Base-by-base conservation (phyloP, 2,329 filamentous ascomycete genomes). In the Fusarium bulbicola region DNA sequence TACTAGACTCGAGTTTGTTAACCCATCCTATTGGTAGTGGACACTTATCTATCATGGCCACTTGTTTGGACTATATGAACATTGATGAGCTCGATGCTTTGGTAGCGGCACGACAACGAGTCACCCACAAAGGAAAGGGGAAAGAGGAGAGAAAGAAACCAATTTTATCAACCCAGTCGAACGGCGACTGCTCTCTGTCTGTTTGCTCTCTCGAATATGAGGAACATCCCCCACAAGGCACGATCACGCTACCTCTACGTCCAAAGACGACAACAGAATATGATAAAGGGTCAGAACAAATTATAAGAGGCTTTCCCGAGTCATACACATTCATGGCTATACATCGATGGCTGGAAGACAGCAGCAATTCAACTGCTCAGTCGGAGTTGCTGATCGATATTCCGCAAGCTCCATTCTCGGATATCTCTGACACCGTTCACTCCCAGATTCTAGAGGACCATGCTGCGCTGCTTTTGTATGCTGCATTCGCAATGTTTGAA, bases 1-100 rank as follows among this genome's bases (percentile, higher is more conserved):
- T 14, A 7, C 21, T 40, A 0, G 39, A 40, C 39, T 0, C 21
- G 6, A 40, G 39, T 1, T 40, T n/a, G 0, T 40, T 0, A 0
- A n/a, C 13, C 13, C 5, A 40, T 40, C 1, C 39, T 15, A 40
- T n/a, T n/a, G 8, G 39, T 10, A 21, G 1, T 15, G 39, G 39
- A 15, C 39, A 40, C 21, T 40, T 40, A 0, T 40, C 39, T 40
- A 40, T 40, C 21, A n/a, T 40, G 39, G 39, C 21, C 1, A 40
- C 39, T 2, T 40, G 8, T 40, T 0, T 40, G 13, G 39, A 40
- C 13, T 40, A n/a, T 1, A 1, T 40, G 0, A 40, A 15, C 21
- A 40, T 40, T 0, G 5, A 0, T 14, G 21, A 40, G 39, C 39
- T 40, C 1, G 39, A 40, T n/a, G 39, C 39, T 10, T 6, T 40